Conservation (phyloP, 352 stramenopile species). For the Hyaloperonospora brassicae region DNA sequence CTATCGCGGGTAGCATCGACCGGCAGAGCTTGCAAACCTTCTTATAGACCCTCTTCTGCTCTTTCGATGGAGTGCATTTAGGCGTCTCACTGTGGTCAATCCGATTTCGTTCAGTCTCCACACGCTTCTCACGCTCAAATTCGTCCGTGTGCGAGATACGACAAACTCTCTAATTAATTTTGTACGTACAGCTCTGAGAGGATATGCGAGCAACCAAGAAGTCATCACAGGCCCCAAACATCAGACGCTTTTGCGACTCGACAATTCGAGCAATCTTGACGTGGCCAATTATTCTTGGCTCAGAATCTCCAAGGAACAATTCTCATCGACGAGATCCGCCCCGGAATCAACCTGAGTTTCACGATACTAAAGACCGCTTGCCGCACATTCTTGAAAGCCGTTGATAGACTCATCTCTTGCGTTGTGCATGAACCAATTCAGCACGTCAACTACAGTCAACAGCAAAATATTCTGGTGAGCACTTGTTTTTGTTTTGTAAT, state of each 20-base stretch:
- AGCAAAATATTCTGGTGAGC: neutral
- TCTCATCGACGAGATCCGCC: slow-evolving; percentile 33
- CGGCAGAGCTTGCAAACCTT: slow-evolving; percentile 11
- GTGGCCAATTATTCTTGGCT: slow-evolving; percentile 24
- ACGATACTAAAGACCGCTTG: slow-evolving; percentile 67
- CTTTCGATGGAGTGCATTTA: slow-evolving; percentile 5
- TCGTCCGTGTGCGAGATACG: slow-evolving; percentile 36
- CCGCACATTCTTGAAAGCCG: slow-evolving; percentile 71
- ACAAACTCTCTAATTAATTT: slow-evolving; percentile 35
- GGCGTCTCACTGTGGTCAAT: slow-evolving; percentile 10
- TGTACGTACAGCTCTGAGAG: slow-evolving; percentile 14
- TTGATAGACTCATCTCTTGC: slow-evolving; percentile 52
- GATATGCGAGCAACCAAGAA: slow-evolving; percentile 17
- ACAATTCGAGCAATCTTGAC: slow-evolving; percentile 35
- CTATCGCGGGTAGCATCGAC: slow-evolving; percentile 8
- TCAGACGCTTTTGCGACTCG: slow-evolving; percentile 5
- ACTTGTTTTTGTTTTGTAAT: neutral
- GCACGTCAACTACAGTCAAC: slow-evolving; percentile 38
- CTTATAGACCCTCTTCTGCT: slow-evolving; percentile 13
- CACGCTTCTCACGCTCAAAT: slow-evolving; percentile 51
- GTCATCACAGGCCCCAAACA: slow-evolving; percentile 3
- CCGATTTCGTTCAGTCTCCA: slow-evolving; percentile 42
- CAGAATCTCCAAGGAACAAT: slow-evolving; percentile 39
- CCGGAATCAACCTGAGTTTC: slow-evolving; percentile 18
- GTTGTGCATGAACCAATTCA: slow-evolving; percentile 86